Evolutionary conservation across 179 eudicot species (phyloP), one percentile per base, ranked within the genome.

Genomic region (Beta macrorhiza): DNA sequence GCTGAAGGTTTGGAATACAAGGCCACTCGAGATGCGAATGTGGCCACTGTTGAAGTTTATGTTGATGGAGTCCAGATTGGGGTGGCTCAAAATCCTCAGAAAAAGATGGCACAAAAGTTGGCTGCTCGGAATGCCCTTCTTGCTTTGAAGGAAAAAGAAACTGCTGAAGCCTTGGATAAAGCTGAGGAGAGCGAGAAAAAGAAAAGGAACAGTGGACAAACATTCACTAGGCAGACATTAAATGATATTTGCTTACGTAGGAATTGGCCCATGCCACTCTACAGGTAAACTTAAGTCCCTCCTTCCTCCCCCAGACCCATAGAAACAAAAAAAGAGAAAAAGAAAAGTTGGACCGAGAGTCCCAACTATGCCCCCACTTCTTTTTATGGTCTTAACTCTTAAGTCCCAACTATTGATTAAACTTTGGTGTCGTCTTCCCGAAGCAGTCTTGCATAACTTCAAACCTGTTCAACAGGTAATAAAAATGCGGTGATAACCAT

Each of bases 211-310:
- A 90, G 84, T 55, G 87, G 83, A 79, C 97, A 91, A 63, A 89
- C 94, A 53, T 97, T 91, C 87, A 97, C 99, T 19, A 91, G 99
- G 83, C 99, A 97, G 87, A 97, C 99, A 15, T 81, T 97, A 78
- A 97, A 97, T 62, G 99, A 97, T 82, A 97, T 97, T 37, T 97
- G 99, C 82, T 82, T 97, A 87, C 97, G 98, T 15, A 92, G 89
- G 82, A 94, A 97, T 85, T 97, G 99, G 99, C 99, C 99, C 44
- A 97, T 97, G 98, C 99, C 99, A 22, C 83, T 91, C 61, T 96
- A 96, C 86, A 84, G 94, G 99, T 96, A 88, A 84, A 85, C 72
- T 74, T 61, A 25, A 51, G 37, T 5, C 71, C 22, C 14, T 56
- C 70, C 59, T 63, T 19, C 42, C 8, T 44, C 16, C 11, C 63